A percentile compares a stretch with the other conserved stretches of the same genome.
phyloP scores from a whole-genome alignment of 75 land plant genomes.

The Isoetes taiwanensis region DNA sequence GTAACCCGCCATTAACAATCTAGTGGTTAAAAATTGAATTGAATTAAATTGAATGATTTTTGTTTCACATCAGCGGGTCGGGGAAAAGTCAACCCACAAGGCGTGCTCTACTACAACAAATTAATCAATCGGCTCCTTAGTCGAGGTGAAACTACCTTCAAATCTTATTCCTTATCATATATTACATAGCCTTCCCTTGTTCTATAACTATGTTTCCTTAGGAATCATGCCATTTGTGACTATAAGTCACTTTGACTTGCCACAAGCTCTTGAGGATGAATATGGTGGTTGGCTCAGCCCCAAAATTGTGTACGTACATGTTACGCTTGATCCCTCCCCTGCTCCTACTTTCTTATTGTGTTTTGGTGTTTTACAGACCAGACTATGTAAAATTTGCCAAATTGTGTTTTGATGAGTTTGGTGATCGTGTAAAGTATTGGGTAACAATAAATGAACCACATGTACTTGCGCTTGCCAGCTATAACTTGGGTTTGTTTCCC shows the following conservation, averaged over 20 bases:
- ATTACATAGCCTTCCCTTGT: too few species aligned
- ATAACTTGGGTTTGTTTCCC: constrained; percentile 50
- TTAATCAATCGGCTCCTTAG: constrained; percentile 6
- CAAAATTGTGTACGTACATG: too few species aligned
- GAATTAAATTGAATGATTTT: too few species aligned
- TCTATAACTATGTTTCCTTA: neutral
- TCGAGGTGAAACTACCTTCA: neutral
- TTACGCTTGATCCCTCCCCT: too few species aligned
- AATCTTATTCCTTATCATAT: neutral
- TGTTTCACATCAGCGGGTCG: too few species aligned
- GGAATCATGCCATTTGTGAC: neutral
- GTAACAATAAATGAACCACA: constrained; percentile 77
- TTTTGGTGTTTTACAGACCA: constrained; percentile 46
- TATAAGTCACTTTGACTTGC: neutral
- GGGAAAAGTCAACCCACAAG: constrained; percentile 9
- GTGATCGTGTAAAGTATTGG: constrained; percentile 84
- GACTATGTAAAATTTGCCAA: constrained; percentile 60
- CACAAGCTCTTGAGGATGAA: neutral
- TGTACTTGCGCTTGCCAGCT: constrained; percentile 59
- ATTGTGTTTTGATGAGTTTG: constrained; percentile 56
- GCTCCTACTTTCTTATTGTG: too few species aligned
- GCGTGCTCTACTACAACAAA: constrained; percentile 6
- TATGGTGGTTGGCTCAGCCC: neutral
- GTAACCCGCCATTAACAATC: too few species aligned
- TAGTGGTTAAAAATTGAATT: too few species aligned